Evolutionary conservation across 768 basidiomycete species (phyloP), one percentile per base, ranked within the genome.

Genomic region (Tylopilus rubrobrunneus): DNA sequence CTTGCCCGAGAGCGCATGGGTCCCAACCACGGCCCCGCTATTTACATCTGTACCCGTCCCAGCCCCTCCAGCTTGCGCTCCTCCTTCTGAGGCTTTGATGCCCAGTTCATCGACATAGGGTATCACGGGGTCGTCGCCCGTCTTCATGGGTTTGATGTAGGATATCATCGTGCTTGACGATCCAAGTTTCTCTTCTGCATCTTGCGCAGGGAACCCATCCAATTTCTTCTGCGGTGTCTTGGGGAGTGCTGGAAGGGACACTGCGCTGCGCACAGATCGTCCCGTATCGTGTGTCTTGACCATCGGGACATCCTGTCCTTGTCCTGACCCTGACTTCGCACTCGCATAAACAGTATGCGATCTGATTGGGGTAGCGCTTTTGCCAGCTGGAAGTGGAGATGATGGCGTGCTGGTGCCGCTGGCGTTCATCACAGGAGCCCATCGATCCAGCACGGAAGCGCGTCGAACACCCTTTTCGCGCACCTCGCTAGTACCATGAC

Each of bases 161-260:
- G 88, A 80, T 54, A 89, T 78, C 76, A 87, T 76, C 12, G 88
- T 91, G n/a, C 81, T 83, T 1, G 86, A 83, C 42, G 89, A 90
- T 47, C 89, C 89, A 28, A 86, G 72, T 9, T 76, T 79, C 67
- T 67, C 71, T 52, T 69, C 53, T 37, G 58, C 53, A 37, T 56
- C 64, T 49, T 71, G 69, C 17, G 14, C 39, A 11, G 65, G 56
- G 40, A 66, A 46, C 40, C 39, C 49, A 12, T 64, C 63, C 19
- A 51, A 56, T 56, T 55, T 69, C 58, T 56, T 64, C 17, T 56
- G 53, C 25, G 71, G 67, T 37, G 57, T 69, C 64, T 58, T 71
- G 28, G 69, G 57, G 17, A 73, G 55, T 11, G 64, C 59, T 0
- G 75, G 74, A 45, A 78, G 63, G 7, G 81, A 79, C 7, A 74